These are phyloP conservation scores for Pythium brachiatum DNA, from an alignment of 352 stramenopile genomes.

Conservation along the genomic window DNA sequence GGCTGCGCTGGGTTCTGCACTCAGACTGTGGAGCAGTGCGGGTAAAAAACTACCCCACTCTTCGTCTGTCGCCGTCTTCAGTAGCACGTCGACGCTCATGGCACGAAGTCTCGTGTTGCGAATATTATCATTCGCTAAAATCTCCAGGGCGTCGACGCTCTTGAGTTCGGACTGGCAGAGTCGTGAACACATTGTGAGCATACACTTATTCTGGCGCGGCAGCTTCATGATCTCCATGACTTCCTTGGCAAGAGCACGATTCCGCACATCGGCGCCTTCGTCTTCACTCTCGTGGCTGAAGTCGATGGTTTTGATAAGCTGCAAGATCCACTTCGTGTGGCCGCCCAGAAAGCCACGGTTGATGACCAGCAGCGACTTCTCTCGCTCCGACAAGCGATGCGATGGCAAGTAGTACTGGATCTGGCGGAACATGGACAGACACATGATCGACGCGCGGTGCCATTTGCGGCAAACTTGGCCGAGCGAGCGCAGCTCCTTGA, in stretches of 20 bases:
- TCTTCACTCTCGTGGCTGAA: conserved; percentile 54
- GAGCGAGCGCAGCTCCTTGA: conserved; percentile 68
- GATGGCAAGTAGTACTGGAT: conserved; percentile 87
- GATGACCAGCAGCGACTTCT: conserved; percentile 75
- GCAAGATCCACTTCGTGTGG: conserved; percentile 83
- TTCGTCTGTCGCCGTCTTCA: conserved; percentile 65
- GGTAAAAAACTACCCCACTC: conserved; percentile 81
- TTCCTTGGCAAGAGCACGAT: conserved; percentile 46
- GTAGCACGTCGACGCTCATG: conserved; percentile 61
- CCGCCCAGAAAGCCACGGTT: conserved; percentile 76
- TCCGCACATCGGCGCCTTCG: conserved; percentile 26
- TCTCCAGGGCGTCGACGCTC: conserved; percentile 77
- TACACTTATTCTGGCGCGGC: conserved; percentile 74
- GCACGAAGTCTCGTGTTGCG: conserved; percentile 51
- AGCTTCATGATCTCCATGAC: conserved; percentile 65
- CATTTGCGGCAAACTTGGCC: conserved; percentile 84
- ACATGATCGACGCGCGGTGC: conserved; percentile 86
- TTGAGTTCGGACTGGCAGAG: conserved; percentile 71
- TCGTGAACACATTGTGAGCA: conserved; percentile 86
- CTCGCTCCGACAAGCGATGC: conserved; percentile 64
- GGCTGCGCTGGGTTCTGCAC: conserved; percentile 59
- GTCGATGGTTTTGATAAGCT: conserved; percentile 83
- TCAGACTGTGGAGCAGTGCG: conserved; percentile 70
- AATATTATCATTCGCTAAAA: conserved; percentile 69
- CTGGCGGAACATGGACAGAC: conserved; percentile 85